Conservation (phyloP, 352 stramenopile species). For the Pythium aquatile region DNA sequence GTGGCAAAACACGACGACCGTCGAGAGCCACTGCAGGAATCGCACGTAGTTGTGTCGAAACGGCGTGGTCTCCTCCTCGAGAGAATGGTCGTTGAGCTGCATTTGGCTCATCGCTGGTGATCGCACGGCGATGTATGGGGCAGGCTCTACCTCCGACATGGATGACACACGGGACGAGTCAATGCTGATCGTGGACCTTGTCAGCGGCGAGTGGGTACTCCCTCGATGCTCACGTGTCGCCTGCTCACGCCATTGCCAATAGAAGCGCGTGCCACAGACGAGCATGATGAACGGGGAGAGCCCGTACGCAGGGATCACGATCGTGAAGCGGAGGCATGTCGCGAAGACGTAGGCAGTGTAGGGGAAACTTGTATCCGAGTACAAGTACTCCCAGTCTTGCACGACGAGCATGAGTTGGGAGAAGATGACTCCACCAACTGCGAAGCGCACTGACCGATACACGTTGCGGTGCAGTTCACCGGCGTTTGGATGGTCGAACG, state of each 20-base stretch:
- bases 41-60: slow-evolving; percentile 36
- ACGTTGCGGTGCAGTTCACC: slow-evolving; percentile 37
- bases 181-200: slow-evolving; percentile 7
- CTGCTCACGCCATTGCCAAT: slow-evolving; percentile 30
- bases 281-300: slow-evolving; percentile 27
- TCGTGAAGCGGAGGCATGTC: slow-evolving; percentile 31
- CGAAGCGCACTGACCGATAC: slow-evolving; percentile 38
- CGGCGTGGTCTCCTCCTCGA: not conserved
- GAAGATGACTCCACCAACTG: slow-evolving; percentile 36
- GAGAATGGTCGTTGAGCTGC: not conserved
- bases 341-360: slow-evolving; percentile 22
- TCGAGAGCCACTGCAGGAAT: slow-evolving; percentile 31
- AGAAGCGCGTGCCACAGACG: slow-evolving; percentile 31
- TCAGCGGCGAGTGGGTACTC: slow-evolving; percentile 20
- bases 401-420: slow-evolving; percentile 38
- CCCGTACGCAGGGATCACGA: slow-evolving; percentile 38
- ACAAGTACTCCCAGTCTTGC: slow-evolving; percentile 48
- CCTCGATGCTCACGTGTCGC: slow-evolving; percentile 24
- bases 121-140: slow-evolving; percentile 10
- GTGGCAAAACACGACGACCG: slow-evolving; percentile 34
- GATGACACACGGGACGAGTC: not conserved
- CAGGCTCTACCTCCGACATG: not conserved
- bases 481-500: slow-evolving; percentile 45
- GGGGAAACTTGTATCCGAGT: slow-evolving; percentile 19
- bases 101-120: not conserved